These are phyloP conservation scores for Debaryomyces maramus DNA, from an alignment of 805 yeast species.

Conservation along the genomic window DNA sequence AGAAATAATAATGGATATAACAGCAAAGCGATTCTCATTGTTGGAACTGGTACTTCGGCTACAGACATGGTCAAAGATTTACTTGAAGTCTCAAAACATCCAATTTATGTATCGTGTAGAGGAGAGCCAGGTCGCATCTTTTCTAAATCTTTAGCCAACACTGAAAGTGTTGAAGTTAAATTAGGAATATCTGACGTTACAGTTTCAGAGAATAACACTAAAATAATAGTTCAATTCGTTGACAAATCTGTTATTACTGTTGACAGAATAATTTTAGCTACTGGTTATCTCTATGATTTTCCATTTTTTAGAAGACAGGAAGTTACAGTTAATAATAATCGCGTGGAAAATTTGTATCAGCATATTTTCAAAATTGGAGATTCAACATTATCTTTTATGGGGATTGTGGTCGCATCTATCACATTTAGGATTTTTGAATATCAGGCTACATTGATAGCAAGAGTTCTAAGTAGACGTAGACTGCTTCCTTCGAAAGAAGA, in stretches of 20 bases:
- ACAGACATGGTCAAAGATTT: slow-evolving; percentile 31
- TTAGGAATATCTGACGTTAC: slow-evolving; percentile 25
- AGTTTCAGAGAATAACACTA: slow-evolving; percentile 29
- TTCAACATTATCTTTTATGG: slow-evolving; percentile 64
- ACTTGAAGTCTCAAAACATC: slow-evolving; percentile 17
- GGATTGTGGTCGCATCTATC: slow-evolving; percentile 59
- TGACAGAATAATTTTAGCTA: slow-evolving; percentile 65
- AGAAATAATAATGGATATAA: slow-evolving; percentile 29
- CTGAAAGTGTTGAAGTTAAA: slow-evolving; percentile 6
- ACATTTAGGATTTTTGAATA: slow-evolving; percentile 62
- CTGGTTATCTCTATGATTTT: slow-evolving; percentile 68
- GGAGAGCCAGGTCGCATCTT: slow-evolving; percentile 3
- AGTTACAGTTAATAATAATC: slow-evolving; percentile 38
- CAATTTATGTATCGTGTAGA: slow-evolving; percentile 33
- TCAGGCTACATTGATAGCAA: slow-evolving; percentile 65
- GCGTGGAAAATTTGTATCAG: slow-evolving; percentile 49
- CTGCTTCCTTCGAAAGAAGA: slow-evolving; percentile 46
- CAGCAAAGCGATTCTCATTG: slow-evolving; percentile 30
- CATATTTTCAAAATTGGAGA: slow-evolving; percentile 59
- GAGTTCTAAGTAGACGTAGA: slow-evolving; percentile 60
- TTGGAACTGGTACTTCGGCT: slow-evolving; percentile 23
- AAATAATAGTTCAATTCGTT: slow-evolving; percentile 39
- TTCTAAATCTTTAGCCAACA: neutral
- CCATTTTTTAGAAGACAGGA: slow-evolving; percentile 54
- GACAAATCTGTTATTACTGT: slow-evolving; percentile 53